A percentile compares a stretch with the other conserved stretches of the same genome.
phyloP scores from a whole-genome alignment of 2,329 filamentous ascomycete species.

The Fusarium longipes region DNA sequence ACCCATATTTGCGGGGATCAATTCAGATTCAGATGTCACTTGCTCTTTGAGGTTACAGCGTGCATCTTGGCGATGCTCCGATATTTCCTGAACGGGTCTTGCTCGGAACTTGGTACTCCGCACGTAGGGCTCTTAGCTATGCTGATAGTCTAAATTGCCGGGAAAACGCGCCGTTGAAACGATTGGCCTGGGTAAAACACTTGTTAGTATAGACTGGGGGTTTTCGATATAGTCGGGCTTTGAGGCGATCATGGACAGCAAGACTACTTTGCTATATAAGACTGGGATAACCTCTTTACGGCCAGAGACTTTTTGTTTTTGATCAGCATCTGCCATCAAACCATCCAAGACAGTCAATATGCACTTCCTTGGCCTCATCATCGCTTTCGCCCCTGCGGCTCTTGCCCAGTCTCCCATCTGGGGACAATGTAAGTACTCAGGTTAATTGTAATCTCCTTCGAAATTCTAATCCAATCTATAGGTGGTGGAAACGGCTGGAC shows the following conservation, averaged over 20 bases:
- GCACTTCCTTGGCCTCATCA: conserved; percentile 10
- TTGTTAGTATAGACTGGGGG: not conserved
- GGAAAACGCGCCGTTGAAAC: not conserved
- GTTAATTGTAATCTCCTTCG: fast-evolving
- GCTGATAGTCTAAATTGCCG: not conserved
- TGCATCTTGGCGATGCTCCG: conserved; percentile 19
- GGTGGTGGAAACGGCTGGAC: conserved; percentile 4
- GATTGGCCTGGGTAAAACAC: not conserved
- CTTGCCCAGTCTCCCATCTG: conserved; percentile 19
- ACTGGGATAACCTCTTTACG: not conserved
- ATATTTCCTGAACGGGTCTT: conserved; percentile 23
- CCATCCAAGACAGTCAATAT: not conserved
- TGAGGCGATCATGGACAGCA: not conserved
- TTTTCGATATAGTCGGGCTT: not conserved
- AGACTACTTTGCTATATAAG: conserved; percentile 15
- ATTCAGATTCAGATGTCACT: not conserved
- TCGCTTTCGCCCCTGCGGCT: conserved; percentile 11
- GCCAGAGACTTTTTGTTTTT: not conserved
- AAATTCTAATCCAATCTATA: not conserved
- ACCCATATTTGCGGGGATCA: conserved; percentile 2
- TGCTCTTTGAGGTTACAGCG: conserved; percentile 7
- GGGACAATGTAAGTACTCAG: conserved; percentile 11
- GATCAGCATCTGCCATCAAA: not conserved
- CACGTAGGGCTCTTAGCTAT: not conserved
- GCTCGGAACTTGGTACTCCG: conserved; percentile 33